Base-by-base conservation (phyloP, 306 rosid genomes). In the Sicyos edulis region DNA sequence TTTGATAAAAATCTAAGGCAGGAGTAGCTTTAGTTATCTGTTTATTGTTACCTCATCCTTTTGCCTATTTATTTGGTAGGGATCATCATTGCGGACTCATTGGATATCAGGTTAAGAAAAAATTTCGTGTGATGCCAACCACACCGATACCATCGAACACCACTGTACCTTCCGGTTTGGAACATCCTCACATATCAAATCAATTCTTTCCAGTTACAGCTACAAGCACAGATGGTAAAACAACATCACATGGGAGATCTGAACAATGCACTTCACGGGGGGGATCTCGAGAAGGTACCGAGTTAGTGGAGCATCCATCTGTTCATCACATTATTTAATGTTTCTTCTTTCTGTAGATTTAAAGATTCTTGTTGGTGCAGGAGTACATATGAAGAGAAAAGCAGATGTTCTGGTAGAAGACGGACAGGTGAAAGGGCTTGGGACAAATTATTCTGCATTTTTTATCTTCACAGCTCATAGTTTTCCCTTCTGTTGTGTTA, bases 321-420 rank as follows among this genome's bases (percentile, higher is more conserved):
- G 32, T 45, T 70, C 50, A 45, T 78, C 70, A 32, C 63, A 52
- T 77, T 54, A 19, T 13, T 24, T 76, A 12, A 45, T 7, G 40
- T 47, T 54, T 8, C 4, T 12, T 22, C 42, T 68, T 47, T 68
- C 32, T 7, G 8, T 14, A 22, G 72, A 9, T 49, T 13, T 49
- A 49, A 68, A 68, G 20, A 2, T 66, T 54, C 59, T 40, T 77
- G 58, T 69, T 63, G 74, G 63, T 74, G 73, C 82, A 82, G 90
- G 84, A 54, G 74, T 75, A 79, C 76, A 26, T n/a, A 29, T 74
- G 61, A 93, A 90, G 85, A 86, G 96, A 76, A 92, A 90, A 82
- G 61, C 70, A 17, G 68, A 72, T 70, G 89, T 80, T 42, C 67
- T 65, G 58, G 61, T 56, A 65, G 79, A 76, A 24, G 78, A 74